Evolutionary conservation across 352 stramenopile species (phyloP).

Genomic region (Phytophthora cryptogea): DNA sequence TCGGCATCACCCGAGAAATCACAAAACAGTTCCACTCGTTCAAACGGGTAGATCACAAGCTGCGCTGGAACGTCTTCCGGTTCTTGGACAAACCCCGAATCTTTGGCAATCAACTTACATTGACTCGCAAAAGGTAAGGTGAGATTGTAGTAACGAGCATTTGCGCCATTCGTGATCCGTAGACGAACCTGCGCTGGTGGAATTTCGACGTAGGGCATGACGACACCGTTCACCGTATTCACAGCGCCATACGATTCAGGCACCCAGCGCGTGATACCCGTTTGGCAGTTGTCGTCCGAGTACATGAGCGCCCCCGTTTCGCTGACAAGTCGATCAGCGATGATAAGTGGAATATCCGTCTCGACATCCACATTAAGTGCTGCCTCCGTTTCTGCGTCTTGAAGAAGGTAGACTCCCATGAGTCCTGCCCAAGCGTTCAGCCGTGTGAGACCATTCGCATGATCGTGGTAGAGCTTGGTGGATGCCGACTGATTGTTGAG

Average conservation of each 20-base stretch:
- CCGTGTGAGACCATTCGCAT: slow-evolving; percentile 66
- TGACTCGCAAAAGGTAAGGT: slow-evolving; percentile 66
- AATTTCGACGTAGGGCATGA: slow-evolving; percentile 73
- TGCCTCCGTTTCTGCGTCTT: slow-evolving; percentile 52
- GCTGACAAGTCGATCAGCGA: slow-evolving; percentile 57
- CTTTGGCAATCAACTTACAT: slow-evolving; percentile 65
- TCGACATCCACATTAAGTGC: slow-evolving; percentile 58
- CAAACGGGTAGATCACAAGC: slow-evolving; percentile 59
- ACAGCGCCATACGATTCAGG: slow-evolving; percentile 65
- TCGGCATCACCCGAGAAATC: slow-evolving; percentile 53
- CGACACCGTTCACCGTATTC: slow-evolving; percentile 69
- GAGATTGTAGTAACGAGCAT: slow-evolving; percentile 79
- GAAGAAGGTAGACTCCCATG: slow-evolving; percentile 62
- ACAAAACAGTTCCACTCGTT: slow-evolving; percentile 63
- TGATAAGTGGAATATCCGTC: slow-evolving; percentile 61
- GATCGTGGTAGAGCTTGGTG: slow-evolving; percentile 79
- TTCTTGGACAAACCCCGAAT: slow-evolving; percentile 63
- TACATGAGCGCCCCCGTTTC: slow-evolving; percentile 62
- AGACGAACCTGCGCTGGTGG: slow-evolving; percentile 65
- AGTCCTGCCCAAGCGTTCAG: slow-evolving; percentile 72
- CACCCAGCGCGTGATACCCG: slow-evolving; percentile 51
- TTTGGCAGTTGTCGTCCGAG: slow-evolving; percentile 63
- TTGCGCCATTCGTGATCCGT: slow-evolving; percentile 60
- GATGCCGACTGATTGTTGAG: slow-evolving; percentile 72
- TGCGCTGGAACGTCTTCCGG: slow-evolving; percentile 24